A percentile compares a stretch with the other conserved stretches of the same genome.
These are phyloP conservation scores for Neofusicoccum sp. DNA, from an alignment of 2,329 filamentous ascomycete genomes.

Conservation along the genomic window DNA sequence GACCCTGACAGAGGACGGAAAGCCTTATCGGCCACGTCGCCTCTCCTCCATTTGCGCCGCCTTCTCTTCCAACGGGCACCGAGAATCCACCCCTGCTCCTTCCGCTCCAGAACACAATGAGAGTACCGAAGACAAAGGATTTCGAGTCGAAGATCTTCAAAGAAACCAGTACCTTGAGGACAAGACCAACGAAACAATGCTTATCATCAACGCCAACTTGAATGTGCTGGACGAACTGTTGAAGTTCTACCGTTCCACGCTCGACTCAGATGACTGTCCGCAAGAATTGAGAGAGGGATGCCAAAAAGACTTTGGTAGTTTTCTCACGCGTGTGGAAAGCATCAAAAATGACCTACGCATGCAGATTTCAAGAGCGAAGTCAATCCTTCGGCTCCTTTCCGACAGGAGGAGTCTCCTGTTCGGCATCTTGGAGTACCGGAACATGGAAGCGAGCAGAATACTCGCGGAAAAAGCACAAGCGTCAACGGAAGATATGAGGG, in stretches of 20 bases:
- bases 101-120: background rate
- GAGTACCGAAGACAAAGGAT: constrained; percentile 10
- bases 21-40: too few relatives aligned
- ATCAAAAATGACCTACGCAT: background rate
- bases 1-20: too few relatives aligned
- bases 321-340: background rate
- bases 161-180: constrained; percentile 40
- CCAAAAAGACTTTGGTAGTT: background rate
- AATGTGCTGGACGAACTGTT: constrained; percentile 32
- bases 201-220: constrained; percentile 37
- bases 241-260: constrained; percentile 24
- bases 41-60: too few relatives aligned
- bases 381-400: constrained; percentile 24
- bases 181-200: constrained; percentile 38
- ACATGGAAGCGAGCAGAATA: constrained; percentile 34
- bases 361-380: constrained; percentile 24
- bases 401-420: constrained; percentile 33
- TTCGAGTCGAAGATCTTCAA: constrained; percentile 37
- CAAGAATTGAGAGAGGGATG: background rate
- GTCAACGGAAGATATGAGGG: constrained; percentile 36
- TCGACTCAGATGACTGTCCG: background rate
- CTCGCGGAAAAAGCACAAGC: constrained; percentile 26
- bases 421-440: constrained; percentile 39
- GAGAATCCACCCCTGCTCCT: too few relatives aligned
- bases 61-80: too few relatives aligned